Evolutionary conservation across 352 stramenopile species (phyloP).

Genomic region (Nannochloropsis limnetica): DNA sequence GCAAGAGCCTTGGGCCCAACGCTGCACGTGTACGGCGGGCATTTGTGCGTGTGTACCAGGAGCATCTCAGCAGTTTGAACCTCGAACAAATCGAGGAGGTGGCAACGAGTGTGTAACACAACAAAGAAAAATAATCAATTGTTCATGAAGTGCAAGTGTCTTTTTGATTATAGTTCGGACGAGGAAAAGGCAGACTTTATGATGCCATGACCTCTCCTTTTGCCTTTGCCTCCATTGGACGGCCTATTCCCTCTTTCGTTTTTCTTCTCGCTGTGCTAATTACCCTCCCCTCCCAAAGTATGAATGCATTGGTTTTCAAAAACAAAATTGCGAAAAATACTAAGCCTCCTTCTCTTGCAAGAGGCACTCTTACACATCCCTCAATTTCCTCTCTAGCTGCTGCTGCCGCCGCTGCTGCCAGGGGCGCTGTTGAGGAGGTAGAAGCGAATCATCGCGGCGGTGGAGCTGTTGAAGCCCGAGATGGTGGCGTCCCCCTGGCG

Average conservation of each 20-base stretch:
- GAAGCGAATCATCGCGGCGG: constrained; percentile 68
- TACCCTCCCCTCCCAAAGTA: background rate
- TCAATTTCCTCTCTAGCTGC: background rate
- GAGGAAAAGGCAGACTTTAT: background rate
- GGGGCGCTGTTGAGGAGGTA: constrained; percentile 64
- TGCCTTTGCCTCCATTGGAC: background rate
- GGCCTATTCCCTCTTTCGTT: background rate
- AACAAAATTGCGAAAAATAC: background rate
- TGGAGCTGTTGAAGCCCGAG: constrained; percentile 78
- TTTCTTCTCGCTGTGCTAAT: background rate
- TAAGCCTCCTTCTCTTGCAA: background rate
- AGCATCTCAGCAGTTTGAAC: constrained; percentile 13
- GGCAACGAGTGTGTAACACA: background rate
- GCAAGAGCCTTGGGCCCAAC: background rate
- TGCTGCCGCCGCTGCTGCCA: background rate
- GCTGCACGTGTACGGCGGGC: background rate
- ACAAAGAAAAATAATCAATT: background rate
- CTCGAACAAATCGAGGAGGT: constrained; percentile 14
- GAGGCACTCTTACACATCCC: background rate
- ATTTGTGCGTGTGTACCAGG: background rate
- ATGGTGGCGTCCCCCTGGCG: constrained; percentile 5
- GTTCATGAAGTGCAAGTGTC: background rate
- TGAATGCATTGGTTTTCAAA: background rate
- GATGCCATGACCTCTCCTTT: background rate
- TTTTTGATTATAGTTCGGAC: background rate